Percentiles rank a stretch among this genome's conserved stretches.
phyloP scores from a whole-genome alignment of 2,329 filamentous ascomycete genomes.

The Monosporascus sp. region DNA sequence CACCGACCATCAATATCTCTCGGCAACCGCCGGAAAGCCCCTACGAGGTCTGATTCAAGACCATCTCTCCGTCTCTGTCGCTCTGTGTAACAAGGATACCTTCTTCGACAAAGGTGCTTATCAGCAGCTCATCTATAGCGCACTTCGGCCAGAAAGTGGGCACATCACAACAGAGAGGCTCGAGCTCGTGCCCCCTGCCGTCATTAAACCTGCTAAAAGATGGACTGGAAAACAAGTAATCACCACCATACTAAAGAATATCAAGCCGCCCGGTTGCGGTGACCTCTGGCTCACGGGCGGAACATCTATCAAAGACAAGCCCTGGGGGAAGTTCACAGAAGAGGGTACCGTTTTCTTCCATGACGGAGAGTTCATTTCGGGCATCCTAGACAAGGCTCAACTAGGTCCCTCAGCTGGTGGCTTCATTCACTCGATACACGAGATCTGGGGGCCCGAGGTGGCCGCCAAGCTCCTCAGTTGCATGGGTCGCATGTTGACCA shows the following conservation, averaged over 20 bases:
- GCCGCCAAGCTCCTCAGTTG: conserved; percentile 87
- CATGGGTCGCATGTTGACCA: conserved; percentile 81
- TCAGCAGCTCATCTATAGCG: conserved; percentile 88
- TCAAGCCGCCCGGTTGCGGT: conserved; percentile 69
- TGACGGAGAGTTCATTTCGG: conserved; percentile 80
- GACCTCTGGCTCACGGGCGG: conserved; percentile 76
- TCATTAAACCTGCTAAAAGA: conserved; percentile 72
- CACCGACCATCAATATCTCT: conserved; percentile 95
- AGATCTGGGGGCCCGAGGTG: conserved; percentile 81
- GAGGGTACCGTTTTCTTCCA: conserved; percentile 79
- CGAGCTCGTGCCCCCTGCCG: conserved; percentile 71
- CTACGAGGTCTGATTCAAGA: conserved; percentile 96
- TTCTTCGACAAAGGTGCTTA: conserved; percentile 87
- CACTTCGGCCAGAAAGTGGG: conserved; percentile 81
- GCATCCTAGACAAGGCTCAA: conserved; percentile 93
- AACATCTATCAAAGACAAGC: conserved; percentile 69
- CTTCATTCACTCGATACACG: conserved; percentile 86
- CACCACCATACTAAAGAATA: conserved; percentile 87
- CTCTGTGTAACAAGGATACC: conserved; percentile 83
- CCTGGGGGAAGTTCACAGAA: conserved; percentile 72
- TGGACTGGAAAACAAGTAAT: conserved; percentile 98
- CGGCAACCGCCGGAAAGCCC: conserved; percentile 87
- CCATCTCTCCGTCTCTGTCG: conserved; percentile 91
- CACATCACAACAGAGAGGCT: conserved; percentile 82
- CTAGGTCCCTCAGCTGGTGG: conserved; percentile 84